Percentiles rank a stretch among this genome's conserved stretches.
Conservation (phyloP, 73 alveolate species). For the Paramecium bursaria region DNA sequence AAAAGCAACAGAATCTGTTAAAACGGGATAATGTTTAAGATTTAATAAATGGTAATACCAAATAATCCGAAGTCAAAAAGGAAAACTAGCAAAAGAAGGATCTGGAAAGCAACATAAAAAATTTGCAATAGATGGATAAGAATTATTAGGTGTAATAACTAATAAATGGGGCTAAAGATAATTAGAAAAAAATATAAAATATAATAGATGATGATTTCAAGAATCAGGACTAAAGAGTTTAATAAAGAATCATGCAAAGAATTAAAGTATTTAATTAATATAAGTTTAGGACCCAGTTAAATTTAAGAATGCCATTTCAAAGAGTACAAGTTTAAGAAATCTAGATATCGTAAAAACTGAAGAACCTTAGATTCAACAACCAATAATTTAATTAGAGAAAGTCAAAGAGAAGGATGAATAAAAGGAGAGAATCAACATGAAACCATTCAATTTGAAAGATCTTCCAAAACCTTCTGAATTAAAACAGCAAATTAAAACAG, state of each 20-base stretch:
- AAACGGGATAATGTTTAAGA: not conserved
- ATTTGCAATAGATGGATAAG: slow-evolving; percentile 36
- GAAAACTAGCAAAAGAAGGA: not conserved
- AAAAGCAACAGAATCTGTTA: slow-evolving; percentile 6
- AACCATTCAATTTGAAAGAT: not conserved
- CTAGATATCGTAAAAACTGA: no score
- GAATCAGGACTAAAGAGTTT: slow-evolving; percentile 33
- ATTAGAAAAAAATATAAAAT: slow-evolving; percentile 2
- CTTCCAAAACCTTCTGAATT: not conserved
- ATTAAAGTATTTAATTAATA: slow-evolving; percentile 6
- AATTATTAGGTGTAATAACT: slow-evolving; percentile 33
- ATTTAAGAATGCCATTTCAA: slow-evolving; percentile 37
- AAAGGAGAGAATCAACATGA: not conserved
- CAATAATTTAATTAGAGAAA: no score
- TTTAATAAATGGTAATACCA: slow-evolving; percentile 1
- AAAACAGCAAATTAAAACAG: not conserved
- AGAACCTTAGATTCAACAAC: no score
- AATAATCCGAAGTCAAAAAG: slow-evolving; percentile 1
- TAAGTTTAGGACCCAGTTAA: slow-evolving; percentile 8
- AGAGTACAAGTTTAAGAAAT: slow-evolving; percentile 43
- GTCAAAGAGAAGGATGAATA: no score
- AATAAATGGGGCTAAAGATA: slow-evolving; percentile 49
- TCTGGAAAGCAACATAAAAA: not conserved
- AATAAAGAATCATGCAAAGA: slow-evolving; percentile 15
- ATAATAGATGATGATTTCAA: slow-evolving; percentile 54